phyloP scores from a whole-genome alignment of 768 basidiomycete genomes.

The Collybiopsis confluens region DNA sequence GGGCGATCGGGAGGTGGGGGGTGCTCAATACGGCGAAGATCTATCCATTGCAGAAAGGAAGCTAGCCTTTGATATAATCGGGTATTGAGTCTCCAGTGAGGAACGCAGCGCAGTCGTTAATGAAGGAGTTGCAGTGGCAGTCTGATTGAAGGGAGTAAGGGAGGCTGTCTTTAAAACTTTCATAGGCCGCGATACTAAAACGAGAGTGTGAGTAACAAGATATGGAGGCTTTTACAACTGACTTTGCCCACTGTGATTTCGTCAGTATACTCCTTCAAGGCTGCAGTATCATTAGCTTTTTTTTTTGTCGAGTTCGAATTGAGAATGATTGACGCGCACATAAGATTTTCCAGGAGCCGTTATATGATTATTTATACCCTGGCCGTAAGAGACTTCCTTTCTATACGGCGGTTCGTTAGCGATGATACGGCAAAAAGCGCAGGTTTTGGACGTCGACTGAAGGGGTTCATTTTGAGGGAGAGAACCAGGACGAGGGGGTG shows the following conservation, averaged over 20 bases:
- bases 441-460: too few species aligned
- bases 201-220: too few species aligned
- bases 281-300: slow-evolving; percentile 77
- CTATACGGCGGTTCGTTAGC: too few species aligned
- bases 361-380: slow-evolving; percentile 72
- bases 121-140: slow-evolving; percentile 95
- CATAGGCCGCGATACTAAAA: slow-evolving; percentile 84
- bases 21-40: too few species aligned
- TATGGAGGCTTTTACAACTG: too few species aligned
- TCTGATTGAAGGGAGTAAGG: slow-evolving; percentile 37
- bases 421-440: too few species aligned
- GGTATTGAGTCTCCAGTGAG: slow-evolving; percentile 83
- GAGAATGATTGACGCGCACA: too few species aligned
- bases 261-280: slow-evolving; percentile 77
- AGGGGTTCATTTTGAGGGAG: too few species aligned
- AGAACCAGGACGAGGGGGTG: too few species aligned
- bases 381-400: slow-evolving; percentile 87
- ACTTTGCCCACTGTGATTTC: slow-evolving; percentile 89
- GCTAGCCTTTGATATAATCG: slow-evolving; percentile 70
- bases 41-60: not conserved
- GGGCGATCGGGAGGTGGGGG: slow-evolving; percentile 71
- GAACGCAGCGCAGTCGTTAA: slow-evolving; percentile 83
- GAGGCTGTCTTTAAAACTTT: slow-evolving; percentile 20
- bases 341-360: slow-evolving; percentile 78
- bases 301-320: too few species aligned